These are phyloP conservation scores for Geotrichum bryndzae DNA, from an alignment of 1,139 yeast species.

Conservation along the genomic window DNA sequence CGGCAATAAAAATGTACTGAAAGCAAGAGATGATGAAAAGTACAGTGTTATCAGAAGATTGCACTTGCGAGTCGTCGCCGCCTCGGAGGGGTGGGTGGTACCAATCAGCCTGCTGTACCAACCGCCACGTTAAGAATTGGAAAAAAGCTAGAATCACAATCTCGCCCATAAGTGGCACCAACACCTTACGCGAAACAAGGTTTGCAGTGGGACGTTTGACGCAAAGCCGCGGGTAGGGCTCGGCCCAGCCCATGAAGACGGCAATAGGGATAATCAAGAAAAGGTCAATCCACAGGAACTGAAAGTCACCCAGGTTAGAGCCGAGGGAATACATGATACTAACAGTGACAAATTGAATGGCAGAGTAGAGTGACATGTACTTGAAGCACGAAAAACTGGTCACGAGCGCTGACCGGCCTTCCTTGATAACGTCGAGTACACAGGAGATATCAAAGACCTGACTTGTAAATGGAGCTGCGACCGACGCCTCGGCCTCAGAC, in stretches of 20 bases:
- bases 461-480: conserved; percentile 97
- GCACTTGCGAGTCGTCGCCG: conserved; percentile 70
- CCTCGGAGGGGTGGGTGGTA: conserved; percentile 78
- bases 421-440: conserved; percentile 81
- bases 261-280: conserved; percentile 89
- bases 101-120: conserved; percentile 56
- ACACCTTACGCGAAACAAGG: conserved; percentile 78
- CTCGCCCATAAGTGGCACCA: conserved; percentile 73
- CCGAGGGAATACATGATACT: conserved; percentile 82
- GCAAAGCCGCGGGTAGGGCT: conserved; percentile 58
- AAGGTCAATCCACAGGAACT: conserved; percentile 87
- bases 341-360: conserved; percentile 88
- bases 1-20: conserved; percentile 81
- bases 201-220: conserved; percentile 89
- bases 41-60: conserved; percentile 83
- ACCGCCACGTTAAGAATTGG: conserved; percentile 63
- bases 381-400: conserved; percentile 96
- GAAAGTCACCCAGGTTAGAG: conserved; percentile 94
- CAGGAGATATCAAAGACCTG: conserved; percentile 85
- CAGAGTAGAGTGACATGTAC: conserved; percentile 94
- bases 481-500: conserved; percentile 97
- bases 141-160: conserved; percentile 55
- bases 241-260: conserved; percentile 93
- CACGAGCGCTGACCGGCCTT: conserved; percentile 90
- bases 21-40: conserved; percentile 75